Percentiles rank a stretch among this genome's conserved stretches.
Conservation (phyloP, 169 alveolate genomes). For the Plasmodium adleri region DNA sequence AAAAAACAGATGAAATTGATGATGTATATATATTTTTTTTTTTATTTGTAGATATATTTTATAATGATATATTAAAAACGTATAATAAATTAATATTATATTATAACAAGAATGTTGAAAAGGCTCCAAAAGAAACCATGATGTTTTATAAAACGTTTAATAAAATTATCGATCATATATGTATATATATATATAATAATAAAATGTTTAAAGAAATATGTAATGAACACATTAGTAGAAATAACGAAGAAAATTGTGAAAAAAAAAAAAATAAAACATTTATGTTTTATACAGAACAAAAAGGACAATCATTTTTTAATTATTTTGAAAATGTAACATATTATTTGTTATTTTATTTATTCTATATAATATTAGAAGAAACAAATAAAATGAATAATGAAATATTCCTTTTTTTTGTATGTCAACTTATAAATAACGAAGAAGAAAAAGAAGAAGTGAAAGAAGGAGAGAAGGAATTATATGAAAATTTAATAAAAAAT, state of each 20-base stretch:
- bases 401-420: constrained; percentile 57
- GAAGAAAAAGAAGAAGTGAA: neutral
- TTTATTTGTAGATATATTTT: constrained; percentile 34
- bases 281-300: constrained; percentile 12
- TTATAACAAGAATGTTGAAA: constrained; percentile 57
- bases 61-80: constrained; percentile 43
- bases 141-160: constrained; percentile 59
- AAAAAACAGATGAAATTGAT: too few relatives aligned
- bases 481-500: neutral
- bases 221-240: constrained; percentile 14
- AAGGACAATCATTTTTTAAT: neutral
- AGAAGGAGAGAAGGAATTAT: neutral
- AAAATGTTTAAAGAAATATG: constrained; percentile 20
- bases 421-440: neutral
- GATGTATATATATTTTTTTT: neutral
- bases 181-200: constrained; percentile 50
- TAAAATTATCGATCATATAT: constrained; percentile 55
- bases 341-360: constrained; percentile 28
- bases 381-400: constrained; percentile 45
- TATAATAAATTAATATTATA: constrained; percentile 3
- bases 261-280: neutral
- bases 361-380: constrained; percentile 23
- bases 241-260: neutral
- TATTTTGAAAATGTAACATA: constrained; percentile 38
- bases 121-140: constrained; percentile 56